Evolutionary conservation across 164 flowering plant genomes (phyloP).

Genomic region (Piper betle): DNA sequence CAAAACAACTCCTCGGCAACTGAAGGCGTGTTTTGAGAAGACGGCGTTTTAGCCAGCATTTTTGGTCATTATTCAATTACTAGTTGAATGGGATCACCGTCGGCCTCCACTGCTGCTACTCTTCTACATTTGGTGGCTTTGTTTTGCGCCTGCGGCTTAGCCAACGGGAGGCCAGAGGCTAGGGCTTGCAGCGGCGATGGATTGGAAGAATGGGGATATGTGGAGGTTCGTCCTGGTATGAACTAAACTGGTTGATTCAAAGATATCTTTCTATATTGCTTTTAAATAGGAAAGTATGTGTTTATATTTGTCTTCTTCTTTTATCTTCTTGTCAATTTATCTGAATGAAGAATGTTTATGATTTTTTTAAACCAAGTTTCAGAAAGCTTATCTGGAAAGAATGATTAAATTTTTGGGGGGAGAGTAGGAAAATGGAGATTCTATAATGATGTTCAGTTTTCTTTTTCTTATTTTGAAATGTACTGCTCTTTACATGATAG

Average conservation of each 20-base stretch:
- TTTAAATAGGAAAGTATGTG: too few relatives aligned
- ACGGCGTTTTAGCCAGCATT: too few relatives aligned
- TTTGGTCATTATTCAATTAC: background rate
- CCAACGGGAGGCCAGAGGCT: background rate
- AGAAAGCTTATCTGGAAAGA: too few relatives aligned
- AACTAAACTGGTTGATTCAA: background rate
- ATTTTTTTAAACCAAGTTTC: too few relatives aligned
- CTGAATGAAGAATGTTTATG: too few relatives aligned
- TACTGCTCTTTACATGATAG: too few relatives aligned
- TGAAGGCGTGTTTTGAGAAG: too few relatives aligned
- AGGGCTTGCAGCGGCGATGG: conserved; percentile 31
- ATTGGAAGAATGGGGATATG: conserved; percentile 48
- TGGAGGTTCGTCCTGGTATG: conserved; percentile 4
- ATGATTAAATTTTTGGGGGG: too few relatives aligned
- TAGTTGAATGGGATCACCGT: background rate
- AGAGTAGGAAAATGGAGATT: too few relatives aligned
- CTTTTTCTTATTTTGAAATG: too few relatives aligned
- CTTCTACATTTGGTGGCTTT: background rate
- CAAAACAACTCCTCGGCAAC: too few relatives aligned
- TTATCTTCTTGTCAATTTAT: background rate
- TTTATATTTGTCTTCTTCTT: background rate
- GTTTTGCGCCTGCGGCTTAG: background rate
- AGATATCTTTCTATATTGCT: background rate
- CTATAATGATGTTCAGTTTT: too few relatives aligned
- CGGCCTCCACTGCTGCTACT: background rate